Percentiles rank a stretch among this genome's conserved stretches.
phyloP scores from a whole-genome alignment of 2,329 filamentous ascomycete species.

The Verticillium zaregamsianum region DNA sequence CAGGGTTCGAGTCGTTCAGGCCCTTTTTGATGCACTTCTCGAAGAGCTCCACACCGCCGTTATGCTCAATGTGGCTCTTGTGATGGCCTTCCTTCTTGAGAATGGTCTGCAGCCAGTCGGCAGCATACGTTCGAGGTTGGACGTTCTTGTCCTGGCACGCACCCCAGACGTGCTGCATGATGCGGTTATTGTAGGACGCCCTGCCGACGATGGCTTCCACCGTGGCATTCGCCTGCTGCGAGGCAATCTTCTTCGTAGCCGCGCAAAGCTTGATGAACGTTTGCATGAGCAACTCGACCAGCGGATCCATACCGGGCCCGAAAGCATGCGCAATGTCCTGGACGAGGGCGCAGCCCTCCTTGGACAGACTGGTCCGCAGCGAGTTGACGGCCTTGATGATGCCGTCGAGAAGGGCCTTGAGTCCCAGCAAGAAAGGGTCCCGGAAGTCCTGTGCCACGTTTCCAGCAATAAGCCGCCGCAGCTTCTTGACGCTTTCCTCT shows the following conservation, averaged over 20 bases:
- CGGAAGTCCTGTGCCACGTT: slow-evolving; percentile 78
- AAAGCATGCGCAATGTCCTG: slow-evolving; percentile 78
- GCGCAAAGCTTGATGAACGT: slow-evolving; percentile 85
- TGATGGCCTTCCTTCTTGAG: slow-evolving; percentile 73
- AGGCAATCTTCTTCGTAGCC: slow-evolving; percentile 87
- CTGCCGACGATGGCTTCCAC: slow-evolving; percentile 78
- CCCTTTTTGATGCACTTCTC: slow-evolving; percentile 89
- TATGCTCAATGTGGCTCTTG: slow-evolving; percentile 79
- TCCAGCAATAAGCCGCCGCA: slow-evolving; percentile 75
- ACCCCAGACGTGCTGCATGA: slow-evolving; percentile 80
- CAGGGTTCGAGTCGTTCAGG: slow-evolving; percentile 83
- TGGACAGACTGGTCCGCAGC: slow-evolving; percentile 82
- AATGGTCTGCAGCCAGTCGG: slow-evolving; percentile 80
- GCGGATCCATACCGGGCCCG: slow-evolving; percentile 75
- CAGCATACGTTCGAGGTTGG: slow-evolving; percentile 73
- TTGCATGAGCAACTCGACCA: slow-evolving; percentile 88
- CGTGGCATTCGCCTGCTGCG: slow-evolving; percentile 74
- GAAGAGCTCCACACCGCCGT: slow-evolving; percentile 74
- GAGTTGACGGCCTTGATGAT: slow-evolving; percentile 83
- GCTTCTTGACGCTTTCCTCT: slow-evolving; percentile 73
- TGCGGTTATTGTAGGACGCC: slow-evolving; percentile 72
- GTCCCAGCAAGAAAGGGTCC: slow-evolving; percentile 62
- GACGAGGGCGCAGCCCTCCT: slow-evolving; percentile 76
- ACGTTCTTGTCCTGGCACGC: slow-evolving; percentile 93
- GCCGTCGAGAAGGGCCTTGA: slow-evolving; percentile 76